These are phyloP conservation scores for Microcyclospora tardicrescens DNA, from an alignment of 2,329 filamentous ascomycete genomes.

Conservation along the genomic window DNA sequence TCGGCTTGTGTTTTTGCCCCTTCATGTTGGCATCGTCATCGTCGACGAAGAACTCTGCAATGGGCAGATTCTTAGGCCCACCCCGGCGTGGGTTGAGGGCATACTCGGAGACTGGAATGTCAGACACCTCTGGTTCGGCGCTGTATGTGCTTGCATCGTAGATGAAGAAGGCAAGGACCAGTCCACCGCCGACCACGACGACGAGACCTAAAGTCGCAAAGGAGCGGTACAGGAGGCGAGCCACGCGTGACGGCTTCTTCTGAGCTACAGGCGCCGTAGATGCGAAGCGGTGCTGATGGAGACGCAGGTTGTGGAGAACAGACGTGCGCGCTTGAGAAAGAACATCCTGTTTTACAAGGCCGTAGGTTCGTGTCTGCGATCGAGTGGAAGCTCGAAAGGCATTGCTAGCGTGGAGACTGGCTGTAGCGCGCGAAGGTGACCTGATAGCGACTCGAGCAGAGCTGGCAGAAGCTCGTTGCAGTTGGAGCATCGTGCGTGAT, in stretches of 20 bases:
- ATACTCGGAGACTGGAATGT: constrained; percentile 72
- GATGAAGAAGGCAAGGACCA: constrained; percentile 74
- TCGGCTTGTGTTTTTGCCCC: constrained; percentile 72
- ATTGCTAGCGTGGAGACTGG: too few relatives aligned
- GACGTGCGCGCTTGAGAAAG: too few relatives aligned
- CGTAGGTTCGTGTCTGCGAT: too few relatives aligned
- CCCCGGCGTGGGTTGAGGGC: constrained; percentile 71
- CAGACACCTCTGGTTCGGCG: constrained; percentile 50
- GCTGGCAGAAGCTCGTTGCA: too few relatives aligned
- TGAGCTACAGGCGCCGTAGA: constrained; percentile 4
- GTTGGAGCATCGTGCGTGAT: too few relatives aligned
- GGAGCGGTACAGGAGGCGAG: constrained; percentile 51
- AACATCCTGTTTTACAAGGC: too few relatives aligned
- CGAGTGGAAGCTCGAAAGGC: too few relatives aligned
- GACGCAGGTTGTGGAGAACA: too few relatives aligned
- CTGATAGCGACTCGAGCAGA: too few relatives aligned
- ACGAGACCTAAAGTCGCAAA: constrained; percentile 66
- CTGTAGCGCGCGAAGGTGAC: too few relatives aligned
- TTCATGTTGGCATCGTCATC: constrained; percentile 62
- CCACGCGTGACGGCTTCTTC: constrained; percentile 18
- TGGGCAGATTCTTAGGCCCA: constrained; percentile 89
- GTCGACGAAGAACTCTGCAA: constrained; percentile 75
- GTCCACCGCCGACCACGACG: constrained; percentile 52
- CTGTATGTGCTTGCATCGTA: constrained; percentile 90
- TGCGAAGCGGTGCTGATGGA: constrained; percentile 6